Conservation (phyloP, 169 alveolate genomes). For the Haemoproteus tartakovskyi region DNA sequence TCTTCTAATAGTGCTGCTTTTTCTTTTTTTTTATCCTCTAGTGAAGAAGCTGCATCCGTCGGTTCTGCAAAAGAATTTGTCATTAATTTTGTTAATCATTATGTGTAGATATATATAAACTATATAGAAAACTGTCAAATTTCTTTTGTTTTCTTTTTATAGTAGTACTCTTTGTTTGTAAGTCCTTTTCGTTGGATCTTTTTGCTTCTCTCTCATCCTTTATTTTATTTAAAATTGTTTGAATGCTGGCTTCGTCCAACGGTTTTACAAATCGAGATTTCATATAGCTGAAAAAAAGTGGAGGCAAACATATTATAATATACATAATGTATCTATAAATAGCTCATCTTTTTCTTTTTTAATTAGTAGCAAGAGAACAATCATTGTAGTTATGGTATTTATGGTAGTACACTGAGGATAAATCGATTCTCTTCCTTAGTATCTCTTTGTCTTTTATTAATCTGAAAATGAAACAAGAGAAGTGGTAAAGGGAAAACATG, state of each 20-base stretch:
- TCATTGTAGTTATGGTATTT: neutral
- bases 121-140: too few relatives aligned
- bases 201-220: conserved; percentile 41
- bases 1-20: too few relatives aligned
- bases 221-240: conserved; percentile 17
- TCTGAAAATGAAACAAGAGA: conserved; percentile 1
- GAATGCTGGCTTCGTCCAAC: neutral
- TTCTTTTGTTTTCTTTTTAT: too few relatives aligned
- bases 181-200: conserved; percentile 10
- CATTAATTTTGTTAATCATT: too few relatives aligned
- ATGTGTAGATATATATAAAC: too few relatives aligned
- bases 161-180: too few relatives aligned
- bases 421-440: conserved; percentile 24
- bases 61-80: too few relatives aligned
- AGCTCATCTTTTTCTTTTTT: neutral
- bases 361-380: neutral
- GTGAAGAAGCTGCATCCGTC: too few relatives aligned
- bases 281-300: conserved; percentile 10
- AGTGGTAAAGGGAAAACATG: neutral
- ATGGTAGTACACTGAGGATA: conserved; percentile 47
- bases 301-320: neutral
- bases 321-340: neutral
- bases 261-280: conserved; percentile 40
- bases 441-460: conserved; percentile 51
- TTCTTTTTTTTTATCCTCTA: too few relatives aligned